Evolutionary conservation across 2,329 filamentous ascomycete species (phyloP).

Genomic region (Apiospora aurea): DNA sequence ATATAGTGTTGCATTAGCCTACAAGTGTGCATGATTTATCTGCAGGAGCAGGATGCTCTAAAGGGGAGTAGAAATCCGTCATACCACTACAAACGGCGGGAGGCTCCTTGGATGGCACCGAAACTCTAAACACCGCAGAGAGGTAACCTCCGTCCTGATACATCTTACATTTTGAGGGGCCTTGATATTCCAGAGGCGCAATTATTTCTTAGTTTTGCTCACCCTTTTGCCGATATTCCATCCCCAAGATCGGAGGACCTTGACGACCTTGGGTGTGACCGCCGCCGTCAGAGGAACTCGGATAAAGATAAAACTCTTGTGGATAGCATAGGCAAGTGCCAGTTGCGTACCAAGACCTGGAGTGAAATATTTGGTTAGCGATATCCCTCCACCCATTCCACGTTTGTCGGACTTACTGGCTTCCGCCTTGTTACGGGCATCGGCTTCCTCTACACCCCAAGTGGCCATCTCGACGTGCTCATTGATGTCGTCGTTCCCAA

Average conservation of each 20-base stretch:
- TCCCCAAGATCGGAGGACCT: conserved; percentile 84
- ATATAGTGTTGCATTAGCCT: conserved; percentile 15
- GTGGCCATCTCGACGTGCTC: conserved; percentile 58
- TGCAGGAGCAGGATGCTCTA: conserved; percentile 24
- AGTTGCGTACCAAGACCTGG: conserved; percentile 78
- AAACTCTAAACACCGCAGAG: neutral
- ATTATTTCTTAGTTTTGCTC: conserved; percentile 31
- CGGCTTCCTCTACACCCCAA: conserved; percentile 70
- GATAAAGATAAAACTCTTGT: conserved; percentile 97
- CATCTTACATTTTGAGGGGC: neutral
- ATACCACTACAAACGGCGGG: neutral
- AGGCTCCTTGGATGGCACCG: neutral
- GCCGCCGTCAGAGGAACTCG: conserved; percentile 92
- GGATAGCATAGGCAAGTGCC: conserved; percentile 92
- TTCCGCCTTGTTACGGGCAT: conserved; percentile 66
- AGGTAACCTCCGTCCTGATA: neutral
- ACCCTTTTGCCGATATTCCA: conserved; percentile 88
- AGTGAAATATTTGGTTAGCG: conserved; percentile 2
- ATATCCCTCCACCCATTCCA: neutral
- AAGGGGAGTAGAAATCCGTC: neutral
- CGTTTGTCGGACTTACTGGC: conserved; percentile 70
- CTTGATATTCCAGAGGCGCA: neutral
- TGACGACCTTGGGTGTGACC: conserved; percentile 93
- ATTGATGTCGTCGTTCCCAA: conserved; percentile 52
- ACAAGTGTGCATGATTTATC: conserved; percentile 18